A percentile compares a stretch with the other conserved stretches of the same genome.
phyloP scores from a whole-genome alignment of 345 rosid genomes.

The Eucalyptus polybractea region DNA sequence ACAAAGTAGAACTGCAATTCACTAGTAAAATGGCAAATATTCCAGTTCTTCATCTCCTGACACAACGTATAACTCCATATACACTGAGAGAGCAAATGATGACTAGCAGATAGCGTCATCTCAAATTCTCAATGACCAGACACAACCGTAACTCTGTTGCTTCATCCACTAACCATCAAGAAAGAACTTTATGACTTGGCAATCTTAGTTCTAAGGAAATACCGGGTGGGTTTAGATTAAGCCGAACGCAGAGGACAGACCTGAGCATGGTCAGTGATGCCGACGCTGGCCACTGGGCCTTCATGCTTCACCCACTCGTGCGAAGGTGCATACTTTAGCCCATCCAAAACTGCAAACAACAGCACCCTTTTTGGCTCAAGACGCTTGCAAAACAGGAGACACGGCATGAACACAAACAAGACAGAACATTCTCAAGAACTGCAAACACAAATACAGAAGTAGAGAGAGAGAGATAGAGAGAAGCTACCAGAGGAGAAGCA shows the following conservation, averaged over 20 bases:
- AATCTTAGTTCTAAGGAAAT: neutral
- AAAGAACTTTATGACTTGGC: neutral
- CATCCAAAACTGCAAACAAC: constrained; percentile 77
- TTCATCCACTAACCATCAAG: neutral
- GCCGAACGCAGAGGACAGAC: constrained; percentile 6
- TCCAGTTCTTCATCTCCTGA: neutral
- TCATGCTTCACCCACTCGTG: constrained; percentile 98
- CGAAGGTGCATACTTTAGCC: constrained; percentile 78
- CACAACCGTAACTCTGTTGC: neutral
- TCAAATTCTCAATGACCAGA: neutral
- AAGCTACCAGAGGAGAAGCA: constrained; percentile 64
- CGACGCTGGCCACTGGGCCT: constrained; percentile 71
- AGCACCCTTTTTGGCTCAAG: neutral
- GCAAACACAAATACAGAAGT: neutral
- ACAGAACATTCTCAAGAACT: neutral
- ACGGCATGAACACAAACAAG: neutral
- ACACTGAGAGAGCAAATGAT: neutral
- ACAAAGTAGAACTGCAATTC: neutral
- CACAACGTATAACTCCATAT: neutral
- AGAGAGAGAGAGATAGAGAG: neutral
- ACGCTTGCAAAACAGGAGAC: neutral
- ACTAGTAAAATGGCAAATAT: neutral
- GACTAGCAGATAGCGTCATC: neutral
- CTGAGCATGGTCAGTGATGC: constrained; percentile 98
- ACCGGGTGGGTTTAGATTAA: neutral